Evolutionary conservation across 257 asterid species (phyloP).

Genomic region (Verbena officinalis): DNA sequence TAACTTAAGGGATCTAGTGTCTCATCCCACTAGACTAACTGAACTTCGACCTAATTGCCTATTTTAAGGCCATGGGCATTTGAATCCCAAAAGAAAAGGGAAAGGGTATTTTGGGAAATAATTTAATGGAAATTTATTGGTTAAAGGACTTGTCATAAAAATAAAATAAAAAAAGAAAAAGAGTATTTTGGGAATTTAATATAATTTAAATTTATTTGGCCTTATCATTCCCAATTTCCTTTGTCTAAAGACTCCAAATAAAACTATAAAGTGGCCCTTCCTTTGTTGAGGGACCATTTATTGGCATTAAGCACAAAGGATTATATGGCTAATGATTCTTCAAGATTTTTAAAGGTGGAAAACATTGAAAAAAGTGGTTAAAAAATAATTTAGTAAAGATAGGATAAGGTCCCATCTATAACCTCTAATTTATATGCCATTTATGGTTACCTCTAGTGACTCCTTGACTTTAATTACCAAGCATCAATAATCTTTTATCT

Average conservation of each 20-base stretch:
- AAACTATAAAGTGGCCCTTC: slow-evolving; percentile 36
- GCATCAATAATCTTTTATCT: neutral
- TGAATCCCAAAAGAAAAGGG: neutral
- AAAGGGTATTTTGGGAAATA: neutral
- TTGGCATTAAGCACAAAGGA: slow-evolving; percentile 38
- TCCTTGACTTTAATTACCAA: slow-evolving; percentile 10
- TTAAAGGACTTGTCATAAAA: too few relatives aligned
- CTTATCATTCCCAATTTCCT: slow-evolving; percentile 20
- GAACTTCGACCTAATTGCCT: too few relatives aligned
- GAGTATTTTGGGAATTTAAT: neutral
- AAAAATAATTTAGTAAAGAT: slow-evolving; percentile 23
- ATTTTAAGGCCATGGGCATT: slow-evolving; percentile 31
- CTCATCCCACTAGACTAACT: too few relatives aligned
- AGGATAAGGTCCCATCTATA: slow-evolving; percentile 31
- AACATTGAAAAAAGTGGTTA: slow-evolving; percentile 26
- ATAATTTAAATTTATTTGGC: neutral
- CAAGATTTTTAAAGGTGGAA: slow-evolving; percentile 32
- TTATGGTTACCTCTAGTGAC: neutral
- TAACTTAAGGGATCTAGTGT: too few relatives aligned
- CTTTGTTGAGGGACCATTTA: slow-evolving; percentile 37
- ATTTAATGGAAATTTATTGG: too few relatives aligned
- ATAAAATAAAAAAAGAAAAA: too few relatives aligned
- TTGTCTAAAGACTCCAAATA: slow-evolving; percentile 34
- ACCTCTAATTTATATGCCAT: slow-evolving; percentile 24
- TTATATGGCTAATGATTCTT: slow-evolving; percentile 45